Evolutionary conservation across 345 rosid species (phyloP).

Genomic region (Eutrema heterophyllum): DNA sequence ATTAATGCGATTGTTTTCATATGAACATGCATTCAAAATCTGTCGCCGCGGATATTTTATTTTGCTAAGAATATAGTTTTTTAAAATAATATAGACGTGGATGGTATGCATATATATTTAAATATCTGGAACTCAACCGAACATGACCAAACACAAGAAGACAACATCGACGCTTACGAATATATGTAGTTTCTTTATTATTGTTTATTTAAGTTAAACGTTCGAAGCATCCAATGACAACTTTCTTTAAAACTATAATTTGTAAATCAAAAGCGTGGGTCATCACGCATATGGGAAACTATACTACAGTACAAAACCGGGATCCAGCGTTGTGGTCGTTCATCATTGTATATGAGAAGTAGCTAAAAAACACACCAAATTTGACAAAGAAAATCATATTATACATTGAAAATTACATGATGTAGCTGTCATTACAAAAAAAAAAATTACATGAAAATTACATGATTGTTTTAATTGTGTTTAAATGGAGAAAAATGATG

Average conservation of each 20-base stretch:
- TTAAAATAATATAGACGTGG: constrained; percentile 11
- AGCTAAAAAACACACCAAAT: neutral
- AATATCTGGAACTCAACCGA: constrained; percentile 18
- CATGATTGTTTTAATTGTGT: too few relatives aligned
- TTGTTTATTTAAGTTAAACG: constrained; percentile 5
- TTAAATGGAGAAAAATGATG: too few relatives aligned
- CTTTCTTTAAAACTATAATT: neutral
- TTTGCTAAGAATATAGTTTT: neutral
- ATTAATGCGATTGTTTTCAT: neutral
- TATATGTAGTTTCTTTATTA: neutral
- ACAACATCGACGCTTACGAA: constrained; percentile 14
- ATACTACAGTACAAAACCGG: constrained; percentile 1
- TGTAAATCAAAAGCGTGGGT: neutral
- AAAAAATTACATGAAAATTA: too few relatives aligned
- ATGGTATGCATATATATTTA: neutral
- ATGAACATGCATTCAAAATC: constrained; percentile 13
- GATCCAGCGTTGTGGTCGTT: neutral
- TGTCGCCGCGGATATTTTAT: constrained; percentile 17
- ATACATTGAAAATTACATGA: neutral
- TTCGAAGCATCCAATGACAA: constrained; percentile 20
- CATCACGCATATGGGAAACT: constrained; percentile 1
- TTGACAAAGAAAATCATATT: neutral
- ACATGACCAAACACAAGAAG: constrained; percentile 15
- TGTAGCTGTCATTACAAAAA: neutral
- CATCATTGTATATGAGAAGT: neutral